Base-by-base conservation (phyloP, 1,284 basidiomycete species). In the Cutaneotrichosporon arboriforme region DNA sequence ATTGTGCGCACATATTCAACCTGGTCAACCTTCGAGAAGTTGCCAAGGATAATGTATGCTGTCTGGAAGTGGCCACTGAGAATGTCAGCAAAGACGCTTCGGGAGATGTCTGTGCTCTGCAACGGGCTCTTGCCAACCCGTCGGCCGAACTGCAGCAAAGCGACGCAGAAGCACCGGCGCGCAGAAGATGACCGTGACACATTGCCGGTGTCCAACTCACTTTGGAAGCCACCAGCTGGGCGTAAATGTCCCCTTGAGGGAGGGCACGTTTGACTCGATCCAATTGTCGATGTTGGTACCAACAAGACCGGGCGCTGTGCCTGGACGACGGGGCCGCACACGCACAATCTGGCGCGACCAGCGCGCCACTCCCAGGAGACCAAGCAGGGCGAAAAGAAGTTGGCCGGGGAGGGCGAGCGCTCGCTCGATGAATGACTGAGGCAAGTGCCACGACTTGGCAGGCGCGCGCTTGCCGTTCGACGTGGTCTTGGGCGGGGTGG, bases 1-100 rank as follows among this genome's bases (percentile, higher is more conserved):
- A 83, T 73, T 15, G 78, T 83, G 61, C 87, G 79, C 54, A 83
- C 79, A 69, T 89, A 90, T 55, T 78, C 77, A 52, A 90, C 80
- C 49, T 78, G 78, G 71, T 92, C 86, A 41, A 82, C 78, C 53
- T 83, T 82, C 1, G 83, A 83, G 62, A 92, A 91, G 70, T 78
- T 66, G 14, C 74, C 77, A 2, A 73, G 50, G n/a, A 74, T 74
- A 15, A 68, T 72, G 60, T 69, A 78, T 20, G 73, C 65, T 1
- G 78, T 79, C 56, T 79, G 76, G 5, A 77, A 53, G 55, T 77
- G 76, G 8, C 77, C 77, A 45, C 73, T 76, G 37, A n/a, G 26
- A 31, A 34, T 13, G 37, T 48, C 21, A 51, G 53, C 50, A 5
- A 31, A 23, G 14, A 26, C 22, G 7, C 15, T 15, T 26, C 12